Percentiles rank a stretch among this genome's conserved stretches.
phyloP scores from a whole-genome alignment of 108 stramenopile genomes.

The Cylindrotheca closterium region DNA sequence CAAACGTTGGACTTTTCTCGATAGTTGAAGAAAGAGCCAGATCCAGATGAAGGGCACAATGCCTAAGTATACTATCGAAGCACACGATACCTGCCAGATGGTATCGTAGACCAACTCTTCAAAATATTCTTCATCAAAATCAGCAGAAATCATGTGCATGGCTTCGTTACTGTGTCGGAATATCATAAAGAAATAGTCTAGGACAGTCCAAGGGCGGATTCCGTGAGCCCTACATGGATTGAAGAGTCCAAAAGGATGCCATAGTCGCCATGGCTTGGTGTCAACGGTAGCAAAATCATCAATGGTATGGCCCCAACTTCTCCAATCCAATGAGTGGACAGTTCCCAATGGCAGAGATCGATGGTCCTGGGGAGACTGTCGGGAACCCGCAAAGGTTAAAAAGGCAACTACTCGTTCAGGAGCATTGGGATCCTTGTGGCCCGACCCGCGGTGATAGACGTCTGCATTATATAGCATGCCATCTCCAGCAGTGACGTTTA shows the following conservation, averaged over 20 bases:
- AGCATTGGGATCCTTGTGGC: slow-evolving; percentile 6
- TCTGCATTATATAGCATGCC: slow-evolving; percentile 17
- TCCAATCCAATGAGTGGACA: not conserved
- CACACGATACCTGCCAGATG: not conserved
- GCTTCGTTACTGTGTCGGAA: not conserved
- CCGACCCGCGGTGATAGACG: slow-evolving; percentile 18
- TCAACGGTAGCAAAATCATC: not conserved
- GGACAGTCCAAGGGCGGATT: not conserved
- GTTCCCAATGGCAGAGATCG: not conserved
- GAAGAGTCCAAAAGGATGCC: not conserved
- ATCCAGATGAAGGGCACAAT: not conserved
- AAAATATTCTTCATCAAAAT: not conserved
- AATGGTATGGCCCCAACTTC: slow-evolving; percentile 1
- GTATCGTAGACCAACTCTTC: not conserved
- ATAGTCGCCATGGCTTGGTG: not conserved
- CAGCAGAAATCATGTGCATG: slow-evolving; percentile 1
- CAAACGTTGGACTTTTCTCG: no score
- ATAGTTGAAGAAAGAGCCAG: not conserved
- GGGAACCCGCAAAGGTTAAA: not conserved
- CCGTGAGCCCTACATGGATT: not conserved
- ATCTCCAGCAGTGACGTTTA: slow-evolving; percentile 16
- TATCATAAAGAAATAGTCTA: not conserved
- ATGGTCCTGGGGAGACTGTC: not conserved
- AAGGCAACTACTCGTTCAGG: not conserved
- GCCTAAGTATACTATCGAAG: not conserved